phyloP scores from a whole-genome alignment of 208 protist genomes.

The Blastocrithidia nonstop region DNA sequence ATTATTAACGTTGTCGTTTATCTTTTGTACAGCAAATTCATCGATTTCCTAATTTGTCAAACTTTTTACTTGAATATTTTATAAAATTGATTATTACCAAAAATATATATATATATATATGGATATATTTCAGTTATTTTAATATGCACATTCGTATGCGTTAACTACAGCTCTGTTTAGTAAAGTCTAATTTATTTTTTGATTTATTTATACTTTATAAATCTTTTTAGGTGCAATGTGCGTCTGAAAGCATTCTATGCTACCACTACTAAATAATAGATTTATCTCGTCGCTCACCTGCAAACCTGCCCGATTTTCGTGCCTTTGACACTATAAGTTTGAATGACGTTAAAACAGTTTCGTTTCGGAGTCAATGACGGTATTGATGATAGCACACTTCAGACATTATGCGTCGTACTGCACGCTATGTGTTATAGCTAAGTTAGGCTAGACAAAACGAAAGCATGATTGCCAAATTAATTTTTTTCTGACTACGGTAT shows the following conservation, averaged over 20 bases:
- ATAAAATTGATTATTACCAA: neutral
- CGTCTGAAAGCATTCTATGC: slow-evolving; percentile 38
- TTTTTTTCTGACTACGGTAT: slow-evolving; percentile 57
- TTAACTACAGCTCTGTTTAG: neutral
- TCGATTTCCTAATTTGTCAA: too few relatives aligned
- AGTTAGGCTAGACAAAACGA: slow-evolving; percentile 76
- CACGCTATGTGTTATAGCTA: slow-evolving; percentile 60
- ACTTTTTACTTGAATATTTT: neutral
- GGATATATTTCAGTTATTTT: neutral
- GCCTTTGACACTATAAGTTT: slow-evolving; percentile 62
- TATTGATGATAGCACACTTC: slow-evolving; percentile 82
- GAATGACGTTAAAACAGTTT: slow-evolving; percentile 68
- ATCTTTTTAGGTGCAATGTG: neutral
- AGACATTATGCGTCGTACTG: slow-evolving; percentile 62
- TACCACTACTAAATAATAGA: slow-evolving; percentile 77
- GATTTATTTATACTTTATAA: neutral
- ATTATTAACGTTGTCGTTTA: too few relatives aligned
- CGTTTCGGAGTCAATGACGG: slow-evolving; percentile 71
- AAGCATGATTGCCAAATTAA: slow-evolving; percentile 53
- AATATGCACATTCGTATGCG: neutral
- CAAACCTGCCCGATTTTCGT: slow-evolving; percentile 30
- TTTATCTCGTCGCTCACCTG: slow-evolving; percentile 48
- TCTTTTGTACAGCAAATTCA: too few relatives aligned
- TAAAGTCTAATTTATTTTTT: neutral
- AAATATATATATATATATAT: slow-evolving; percentile 2